These are phyloP conservation scores for Phlebiopsis gigantea DNA, from an alignment of 768 basidiomycete species.

Conservation along the genomic window DNA sequence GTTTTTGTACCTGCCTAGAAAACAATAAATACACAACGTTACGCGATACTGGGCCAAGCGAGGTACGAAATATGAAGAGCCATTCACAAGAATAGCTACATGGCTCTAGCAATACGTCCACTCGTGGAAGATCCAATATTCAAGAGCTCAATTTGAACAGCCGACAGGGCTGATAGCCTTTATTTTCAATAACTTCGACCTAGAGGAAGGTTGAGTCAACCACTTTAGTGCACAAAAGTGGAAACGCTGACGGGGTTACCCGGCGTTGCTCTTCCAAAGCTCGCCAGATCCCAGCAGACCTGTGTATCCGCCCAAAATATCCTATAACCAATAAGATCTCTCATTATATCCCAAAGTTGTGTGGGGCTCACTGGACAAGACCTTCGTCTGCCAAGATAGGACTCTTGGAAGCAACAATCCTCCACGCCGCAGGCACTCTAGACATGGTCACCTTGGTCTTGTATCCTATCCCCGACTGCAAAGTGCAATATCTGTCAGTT, in stretches of 20 bases:
- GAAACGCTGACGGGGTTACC: background rate
- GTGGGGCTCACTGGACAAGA: background rate
- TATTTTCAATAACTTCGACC: background rate
- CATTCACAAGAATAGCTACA: no score
- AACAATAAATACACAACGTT: no score
- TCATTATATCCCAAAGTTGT: no score
- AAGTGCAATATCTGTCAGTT: conserved; percentile 8
- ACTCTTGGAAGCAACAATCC: background rate
- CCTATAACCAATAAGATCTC: background rate
- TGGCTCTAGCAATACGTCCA: no score
- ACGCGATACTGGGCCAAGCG: no score
- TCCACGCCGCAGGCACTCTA: conserved; percentile 7
- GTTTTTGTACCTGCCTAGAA: no score
- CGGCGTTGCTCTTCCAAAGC: background rate
- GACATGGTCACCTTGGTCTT: background rate
- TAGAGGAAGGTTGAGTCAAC: background rate
- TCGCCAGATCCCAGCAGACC: conserved; percentile 3
- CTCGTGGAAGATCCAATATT: no score
- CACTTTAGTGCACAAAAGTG: background rate
- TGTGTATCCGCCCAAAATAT: conserved; percentile 5
- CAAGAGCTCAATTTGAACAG: background rate
- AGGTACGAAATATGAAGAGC: no score
- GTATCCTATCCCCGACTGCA: background rate
- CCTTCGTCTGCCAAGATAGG: background rate
- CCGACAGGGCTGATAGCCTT: conserved; percentile 1